Conservation (phyloP, 768 basidiomycete genomes). For the Tylopilus sp. region DNA sequence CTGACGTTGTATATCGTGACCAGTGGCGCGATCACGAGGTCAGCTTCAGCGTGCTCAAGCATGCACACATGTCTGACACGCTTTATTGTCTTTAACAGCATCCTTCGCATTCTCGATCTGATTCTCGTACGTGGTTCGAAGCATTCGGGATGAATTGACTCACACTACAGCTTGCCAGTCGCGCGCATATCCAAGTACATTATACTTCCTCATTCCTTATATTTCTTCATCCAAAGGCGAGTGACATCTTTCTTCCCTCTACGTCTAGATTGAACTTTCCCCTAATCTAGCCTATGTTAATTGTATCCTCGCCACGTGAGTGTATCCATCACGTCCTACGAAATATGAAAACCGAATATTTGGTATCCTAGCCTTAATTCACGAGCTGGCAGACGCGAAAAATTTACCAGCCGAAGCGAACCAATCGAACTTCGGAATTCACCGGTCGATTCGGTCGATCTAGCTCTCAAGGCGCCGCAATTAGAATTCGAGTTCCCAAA, state of each 20-base stretch:
- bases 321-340: neutral
- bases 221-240: slow-evolving; percentile 4
- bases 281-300: neutral
- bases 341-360: neutral
- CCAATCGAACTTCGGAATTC: neutral
- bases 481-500: neutral
- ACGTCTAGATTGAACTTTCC: neutral
- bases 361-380: neutral
- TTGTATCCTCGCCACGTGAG: slow-evolving; percentile 1
- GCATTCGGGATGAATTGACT: neutral
- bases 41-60: neutral
- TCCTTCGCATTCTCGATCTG: neutral
- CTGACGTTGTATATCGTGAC: slow-evolving; percentile 2
- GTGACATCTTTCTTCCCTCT: neutral
- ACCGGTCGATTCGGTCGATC: neutral
- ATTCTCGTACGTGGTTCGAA: neutral
- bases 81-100: neutral
- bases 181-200: neutral
- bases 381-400: neutral
- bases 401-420: neutral
- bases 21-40: slow-evolving; percentile 2
- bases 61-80: neutral
- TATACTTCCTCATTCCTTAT: slow-evolving; percentile 3
- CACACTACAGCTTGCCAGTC: neutral
- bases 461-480: neutral